A percentile compares a stretch with the other conserved stretches of the same genome.
Conservation (phyloP, 2,329 filamentous ascomycete genomes). For the Xylaria sp. region DNA sequence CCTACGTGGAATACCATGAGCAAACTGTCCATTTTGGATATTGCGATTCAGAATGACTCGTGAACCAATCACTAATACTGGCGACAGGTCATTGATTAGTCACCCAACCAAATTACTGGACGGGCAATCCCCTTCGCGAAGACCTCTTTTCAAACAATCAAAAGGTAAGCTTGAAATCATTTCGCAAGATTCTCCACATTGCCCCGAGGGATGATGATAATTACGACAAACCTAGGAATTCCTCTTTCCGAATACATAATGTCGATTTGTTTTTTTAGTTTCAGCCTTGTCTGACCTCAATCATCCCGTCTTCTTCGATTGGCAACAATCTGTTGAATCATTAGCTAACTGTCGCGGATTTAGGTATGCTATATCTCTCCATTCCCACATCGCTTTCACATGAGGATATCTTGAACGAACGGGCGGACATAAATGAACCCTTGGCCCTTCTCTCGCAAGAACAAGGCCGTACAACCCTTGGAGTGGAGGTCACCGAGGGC, state of each 20-base stretch:
- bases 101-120: neutral
- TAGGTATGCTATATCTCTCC: constrained; percentile 49
- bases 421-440: constrained; percentile 71
- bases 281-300: constrained; percentile 70
- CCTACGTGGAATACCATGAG: constrained; percentile 61
- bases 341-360: constrained; percentile 32
- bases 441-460: constrained; percentile 53
- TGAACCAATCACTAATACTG: constrained; percentile 22
- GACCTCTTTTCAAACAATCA: neutral
- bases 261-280: constrained; percentile 70
- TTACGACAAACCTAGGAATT: constrained; percentile 66
- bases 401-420: constrained; percentile 73
- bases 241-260: constrained; percentile 71
- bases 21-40: constrained; percentile 39
- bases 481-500: constrained; percentile 54
- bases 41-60: neutral
- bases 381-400: constrained; percentile 40
- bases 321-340: constrained; percentile 9
- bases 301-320: constrained; percentile 29
- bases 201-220: constrained; percentile 61
- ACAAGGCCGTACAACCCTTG: constrained; percentile 68
- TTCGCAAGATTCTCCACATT: neutral
- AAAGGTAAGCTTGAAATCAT: constrained; percentile 21
- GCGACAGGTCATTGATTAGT: neutral
- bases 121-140: neutral